phyloP scores from a whole-genome alignment of 164 flowering plant species.

The Aristolochia californica region DNA sequence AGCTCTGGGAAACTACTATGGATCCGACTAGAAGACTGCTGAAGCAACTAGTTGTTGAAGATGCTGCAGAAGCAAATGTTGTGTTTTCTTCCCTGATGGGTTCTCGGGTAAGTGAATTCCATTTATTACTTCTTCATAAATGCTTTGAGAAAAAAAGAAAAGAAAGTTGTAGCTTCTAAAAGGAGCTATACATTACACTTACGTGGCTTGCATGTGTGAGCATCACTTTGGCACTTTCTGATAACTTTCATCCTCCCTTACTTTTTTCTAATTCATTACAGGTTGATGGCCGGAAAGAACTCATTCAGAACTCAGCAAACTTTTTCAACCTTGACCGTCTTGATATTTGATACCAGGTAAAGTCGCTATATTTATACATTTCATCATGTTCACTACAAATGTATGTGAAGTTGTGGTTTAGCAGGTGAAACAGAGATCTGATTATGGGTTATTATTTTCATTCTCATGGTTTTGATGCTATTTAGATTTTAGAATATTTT shows the following conservation, averaged over 20 bases:
- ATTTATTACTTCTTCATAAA: neutral
- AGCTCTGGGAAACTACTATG: conserved; percentile 95
- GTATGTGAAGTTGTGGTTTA: no score
- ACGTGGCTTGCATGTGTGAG: no score
- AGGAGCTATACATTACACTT: no score
- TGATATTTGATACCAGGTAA: conserved; percentile 40
- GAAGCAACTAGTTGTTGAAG: conserved; percentile 73
- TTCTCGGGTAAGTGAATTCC: conserved; percentile 36
- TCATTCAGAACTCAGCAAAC: conserved; percentile 47
- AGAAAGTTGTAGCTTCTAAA: neutral
- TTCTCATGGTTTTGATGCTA: no score
- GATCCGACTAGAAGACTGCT: conserved; percentile 72
- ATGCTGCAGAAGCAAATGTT: conserved; percentile 82
- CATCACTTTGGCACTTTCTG: neutral
- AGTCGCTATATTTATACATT: no score
- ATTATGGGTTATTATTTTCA: no score
- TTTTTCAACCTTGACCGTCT: conserved; percentile 46
- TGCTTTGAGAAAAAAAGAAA: neutral
- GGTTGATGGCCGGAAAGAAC: conserved; percentile 80
- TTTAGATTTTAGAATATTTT: no score
- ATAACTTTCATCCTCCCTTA: neutral
- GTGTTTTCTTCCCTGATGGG: conserved; percentile 96
- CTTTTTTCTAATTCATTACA: conserved; percentile 10
- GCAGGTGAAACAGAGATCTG: no score
- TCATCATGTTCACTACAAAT: no score